Conservation (phyloP, 2,329 filamentous ascomycete species). For the Trichoderma simmonsii region DNA sequence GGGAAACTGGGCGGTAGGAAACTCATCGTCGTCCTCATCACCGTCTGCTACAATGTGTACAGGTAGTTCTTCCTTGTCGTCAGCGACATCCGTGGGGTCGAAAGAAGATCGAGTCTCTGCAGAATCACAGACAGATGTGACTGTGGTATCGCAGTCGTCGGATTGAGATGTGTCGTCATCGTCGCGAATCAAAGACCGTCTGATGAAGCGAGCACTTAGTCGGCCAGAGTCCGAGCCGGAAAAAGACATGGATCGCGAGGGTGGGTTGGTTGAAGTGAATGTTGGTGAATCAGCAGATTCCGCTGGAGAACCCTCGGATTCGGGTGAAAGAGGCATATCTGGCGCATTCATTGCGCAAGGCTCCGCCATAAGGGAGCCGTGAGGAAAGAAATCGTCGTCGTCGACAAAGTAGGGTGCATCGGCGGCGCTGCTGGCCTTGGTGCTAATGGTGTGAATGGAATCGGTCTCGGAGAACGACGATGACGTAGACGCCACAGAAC, state of each 20-base stretch:
- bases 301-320: slow-evolving; percentile 49
- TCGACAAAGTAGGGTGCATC: slow-evolving; percentile 40
- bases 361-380: slow-evolving; percentile 43
- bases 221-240: slow-evolving; percentile 48
- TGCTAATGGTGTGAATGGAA: slow-evolving; percentile 37
- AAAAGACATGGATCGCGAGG: slow-evolving; percentile 50
- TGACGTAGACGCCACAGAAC: slow-evolving; percentile 35
- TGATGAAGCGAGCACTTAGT: slow-evolving; percentile 32
- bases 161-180: slow-evolving; percentile 46
- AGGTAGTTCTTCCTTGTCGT: slow-evolving; percentile 29
- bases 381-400: slow-evolving; percentile 35
- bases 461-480: slow-evolving; percentile 40
- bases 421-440: slow-evolving; percentile 39
- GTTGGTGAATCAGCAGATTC: slow-evolving; percentile 39
- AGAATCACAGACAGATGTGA: slow-evolving; percentile 45
- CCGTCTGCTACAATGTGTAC: slow-evolving; percentile 33
- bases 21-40: slow-evolving; percentile 33
- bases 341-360: slow-evolving; percentile 31
- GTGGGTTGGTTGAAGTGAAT: slow-evolving; percentile 36
- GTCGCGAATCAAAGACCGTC: slow-evolving; percentile 32
- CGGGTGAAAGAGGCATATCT: slow-evolving; percentile 35
- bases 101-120: slow-evolving; percentile 39
- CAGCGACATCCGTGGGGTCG: slow-evolving; percentile 31
- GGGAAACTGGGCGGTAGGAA: slow-evolving; percentile 39
- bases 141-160: slow-evolving; percentile 43